Base-by-base conservation (phyloP, 2,329 filamentous ascomycete species). In the Cladobotryum protrusum region DNA sequence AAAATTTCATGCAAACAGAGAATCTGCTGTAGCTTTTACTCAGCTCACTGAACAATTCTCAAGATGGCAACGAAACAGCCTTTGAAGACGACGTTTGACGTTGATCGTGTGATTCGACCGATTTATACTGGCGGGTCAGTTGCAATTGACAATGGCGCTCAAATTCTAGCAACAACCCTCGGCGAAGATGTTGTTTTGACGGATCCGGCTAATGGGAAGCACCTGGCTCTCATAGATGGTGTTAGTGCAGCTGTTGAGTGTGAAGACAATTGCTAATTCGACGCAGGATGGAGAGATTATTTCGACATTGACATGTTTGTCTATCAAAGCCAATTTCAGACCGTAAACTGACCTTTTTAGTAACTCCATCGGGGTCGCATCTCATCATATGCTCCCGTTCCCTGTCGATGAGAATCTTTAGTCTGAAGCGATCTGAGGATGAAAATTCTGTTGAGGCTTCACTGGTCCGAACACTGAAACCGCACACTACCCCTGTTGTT, bases 71-170 rank as follows among this genome's bases (percentile, higher is more conserved):
- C 72, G 54, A 82, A 81, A 67, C 72, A 81, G 52, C 74, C 79
- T 15, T 74, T 81, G 59, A 95, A 90, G 75, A 96, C 90, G 51
- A 96, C 92, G 3, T 99, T 96, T 67, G 88, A 95, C 63, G 81
- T 86, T 52, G 79, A 79, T 57, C 83, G 86, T 62, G 87, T 89
- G 43, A 87, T 99, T 49, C 87, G 90, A 60, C 93, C 93, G 17
- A 92, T 97, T 45, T 96, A 93, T 65, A 96, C 92, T 2, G 93
- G 93, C 48, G 93, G 93, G 40, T 86, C 87, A 57, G 83, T 95
- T 52, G 83, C 89, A 29, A 79, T 97, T 54, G 89, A 92, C 73
- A 81, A 84, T 66, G 82, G 82, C 70, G 90, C 90, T 46, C 81
- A 82, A 60, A 81, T 97, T 55, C 77, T 99, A 48, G 92, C 90